Percentiles rank a stretch among this genome's conserved stretches.
Evolutionary conservation across 2,329 filamentous ascomycete species (phyloP).

Genomic region (Talaromyces verruculosus): DNA sequence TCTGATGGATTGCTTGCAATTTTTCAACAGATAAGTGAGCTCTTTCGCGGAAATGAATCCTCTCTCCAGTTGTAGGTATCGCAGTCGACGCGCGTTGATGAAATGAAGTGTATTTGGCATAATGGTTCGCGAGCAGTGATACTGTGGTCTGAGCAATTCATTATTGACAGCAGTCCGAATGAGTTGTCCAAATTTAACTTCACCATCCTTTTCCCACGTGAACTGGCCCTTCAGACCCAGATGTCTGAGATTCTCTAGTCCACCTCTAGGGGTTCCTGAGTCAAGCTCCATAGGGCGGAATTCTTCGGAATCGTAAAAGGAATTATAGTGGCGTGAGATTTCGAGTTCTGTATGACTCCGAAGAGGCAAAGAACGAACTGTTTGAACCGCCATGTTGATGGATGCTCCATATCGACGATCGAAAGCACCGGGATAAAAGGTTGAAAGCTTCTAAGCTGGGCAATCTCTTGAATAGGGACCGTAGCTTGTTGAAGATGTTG

Average conservation of each 20-base stretch:
- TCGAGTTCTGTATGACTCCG: not conserved
- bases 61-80: not conserved
- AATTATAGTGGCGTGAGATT: not conserved
- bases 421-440: not conserved
- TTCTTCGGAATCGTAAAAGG: not conserved
- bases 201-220: not conserved
- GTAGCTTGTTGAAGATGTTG: not conserved
- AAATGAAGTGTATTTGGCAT: not conserved
- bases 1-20: not conserved
- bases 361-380: not conserved
- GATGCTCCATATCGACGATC: not conserved
- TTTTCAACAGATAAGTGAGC: not conserved
- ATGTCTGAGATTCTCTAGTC: not conserved
- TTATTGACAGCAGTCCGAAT: not conserved
- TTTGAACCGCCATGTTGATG: not conserved
- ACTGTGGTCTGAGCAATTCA: not conserved
- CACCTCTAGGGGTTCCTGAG: not conserved
- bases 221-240: not conserved
- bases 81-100: not conserved
- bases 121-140: not conserved
- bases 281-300: not conserved
- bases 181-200: not conserved
- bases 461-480: not conserved
- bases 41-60: not conserved
- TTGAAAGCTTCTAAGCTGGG: not conserved